Percentiles rank a stretch among this genome's conserved stretches.
Conservation (phyloP, 2,329 filamentous ascomycete genomes). For the Rutstroemia sp. region DNA sequence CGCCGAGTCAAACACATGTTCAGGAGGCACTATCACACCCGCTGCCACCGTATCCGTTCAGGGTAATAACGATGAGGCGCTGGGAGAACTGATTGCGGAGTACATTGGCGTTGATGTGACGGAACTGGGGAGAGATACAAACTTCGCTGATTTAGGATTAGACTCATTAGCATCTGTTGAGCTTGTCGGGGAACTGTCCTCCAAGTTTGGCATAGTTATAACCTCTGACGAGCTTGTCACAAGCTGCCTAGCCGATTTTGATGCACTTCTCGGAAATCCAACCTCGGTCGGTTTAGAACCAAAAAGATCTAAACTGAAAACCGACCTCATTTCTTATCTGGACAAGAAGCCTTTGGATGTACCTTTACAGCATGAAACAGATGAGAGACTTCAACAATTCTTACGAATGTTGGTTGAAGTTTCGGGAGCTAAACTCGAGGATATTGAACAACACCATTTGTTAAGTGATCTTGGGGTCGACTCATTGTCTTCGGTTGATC, state of each 20-base stretch:
- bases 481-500: neutral
- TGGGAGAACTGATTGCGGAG: neutral
- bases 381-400: neutral
- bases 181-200: constrained; percentile 26
- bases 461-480: constrained; percentile 1
- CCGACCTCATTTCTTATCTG: too few species aligned
- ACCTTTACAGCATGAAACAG: too few species aligned
- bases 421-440: neutral
- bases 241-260: too few species aligned
- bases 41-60: neutral
- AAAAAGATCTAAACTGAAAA: too few species aligned
- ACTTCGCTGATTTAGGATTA: constrained; percentile 31
- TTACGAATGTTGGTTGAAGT: neutral
- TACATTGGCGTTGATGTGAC: constrained; percentile 1
- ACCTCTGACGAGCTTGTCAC: too few species aligned
- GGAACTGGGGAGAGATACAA: constrained; percentile 16
- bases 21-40: neutral
- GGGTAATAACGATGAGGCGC: neutral
- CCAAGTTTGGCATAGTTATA: too few species aligned
- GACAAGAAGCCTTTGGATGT: too few species aligned
- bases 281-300: too few species aligned
- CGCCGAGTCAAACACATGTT: neutral
- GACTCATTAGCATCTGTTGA: constrained; percentile 33
- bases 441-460: neutral
- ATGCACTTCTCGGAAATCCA: too few species aligned